phyloP scores from a whole-genome alignment of 345 rosid species.

The Lepidium africanum region DNA sequence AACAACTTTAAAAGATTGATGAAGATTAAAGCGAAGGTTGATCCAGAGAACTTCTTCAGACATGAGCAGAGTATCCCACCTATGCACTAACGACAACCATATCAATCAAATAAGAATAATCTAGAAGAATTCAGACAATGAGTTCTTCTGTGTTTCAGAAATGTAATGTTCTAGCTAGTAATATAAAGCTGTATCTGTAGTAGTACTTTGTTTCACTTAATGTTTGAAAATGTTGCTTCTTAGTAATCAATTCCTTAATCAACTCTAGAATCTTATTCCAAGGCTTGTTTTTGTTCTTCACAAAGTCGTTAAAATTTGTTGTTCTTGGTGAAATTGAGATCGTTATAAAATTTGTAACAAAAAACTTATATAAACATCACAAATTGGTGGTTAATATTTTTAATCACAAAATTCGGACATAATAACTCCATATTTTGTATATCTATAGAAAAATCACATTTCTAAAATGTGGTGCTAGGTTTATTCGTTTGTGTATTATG shows the following conservation, averaged over 20 bases:
- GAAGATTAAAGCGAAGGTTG: slow-evolving; percentile 24
- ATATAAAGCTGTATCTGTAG: neutral
- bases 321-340: neutral
- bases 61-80: slow-evolving; percentile 29
- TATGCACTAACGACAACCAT: neutral
- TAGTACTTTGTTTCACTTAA: neutral
- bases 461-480: no score
- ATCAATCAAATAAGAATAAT: neutral
- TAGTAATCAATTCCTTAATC: neutral
- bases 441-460: no score
- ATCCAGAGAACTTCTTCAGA: slow-evolving; percentile 34
- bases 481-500: no score
- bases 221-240: neutral
- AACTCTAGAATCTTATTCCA: neutral
- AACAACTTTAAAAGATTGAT: slow-evolving; percentile 30
- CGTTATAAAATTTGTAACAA: neutral
- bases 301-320: neutral
- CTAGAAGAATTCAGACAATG: neutral
- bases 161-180: neutral
- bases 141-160: neutral
- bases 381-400: no score
- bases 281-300: neutral
- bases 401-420: no score
- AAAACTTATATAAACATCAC: no score
- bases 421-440: no score